Conservation (phyloP, 179 eudicot genomes). For the Amaranthus tricolor region DNA sequence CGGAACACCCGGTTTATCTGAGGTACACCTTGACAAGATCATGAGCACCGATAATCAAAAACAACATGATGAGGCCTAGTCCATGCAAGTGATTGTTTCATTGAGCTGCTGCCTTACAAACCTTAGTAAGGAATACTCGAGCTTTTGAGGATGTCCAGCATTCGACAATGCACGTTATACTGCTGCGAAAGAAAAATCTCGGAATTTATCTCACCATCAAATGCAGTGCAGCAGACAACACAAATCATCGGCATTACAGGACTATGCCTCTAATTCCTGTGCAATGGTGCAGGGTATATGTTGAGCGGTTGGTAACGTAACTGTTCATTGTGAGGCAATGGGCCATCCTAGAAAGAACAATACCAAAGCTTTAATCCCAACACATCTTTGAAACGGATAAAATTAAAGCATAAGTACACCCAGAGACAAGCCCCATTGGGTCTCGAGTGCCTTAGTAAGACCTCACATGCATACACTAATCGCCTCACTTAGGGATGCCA, state of each 20-base stretch:
- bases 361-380: neutral
- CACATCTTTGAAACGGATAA: no score
- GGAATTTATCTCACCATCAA: neutral
- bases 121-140: neutral
- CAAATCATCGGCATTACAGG: neutral
- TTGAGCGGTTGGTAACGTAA: slow-evolving; percentile 59
- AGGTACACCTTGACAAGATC: neutral
- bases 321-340: slow-evolving; percentile 64
- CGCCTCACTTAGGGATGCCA: neutral
- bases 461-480: no score
- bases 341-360: slow-evolving; percentile 53
- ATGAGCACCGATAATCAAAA: neutral
- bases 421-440: no score
- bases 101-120: neutral
- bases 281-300: slow-evolving; percentile 85
- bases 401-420: no score
- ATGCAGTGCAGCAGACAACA: slow-evolving; percentile 10
- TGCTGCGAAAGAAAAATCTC: no score
- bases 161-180: neutral
- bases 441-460: no score
- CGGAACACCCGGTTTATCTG: neutral
- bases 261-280: slow-evolving; percentile 47
- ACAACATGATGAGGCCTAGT: neutral
- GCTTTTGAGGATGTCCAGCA: neutral
- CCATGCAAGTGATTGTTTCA: neutral